Conservation (phyloP, 495 filamentous ascomycete genomes). For the Neurospora africana region DNA sequence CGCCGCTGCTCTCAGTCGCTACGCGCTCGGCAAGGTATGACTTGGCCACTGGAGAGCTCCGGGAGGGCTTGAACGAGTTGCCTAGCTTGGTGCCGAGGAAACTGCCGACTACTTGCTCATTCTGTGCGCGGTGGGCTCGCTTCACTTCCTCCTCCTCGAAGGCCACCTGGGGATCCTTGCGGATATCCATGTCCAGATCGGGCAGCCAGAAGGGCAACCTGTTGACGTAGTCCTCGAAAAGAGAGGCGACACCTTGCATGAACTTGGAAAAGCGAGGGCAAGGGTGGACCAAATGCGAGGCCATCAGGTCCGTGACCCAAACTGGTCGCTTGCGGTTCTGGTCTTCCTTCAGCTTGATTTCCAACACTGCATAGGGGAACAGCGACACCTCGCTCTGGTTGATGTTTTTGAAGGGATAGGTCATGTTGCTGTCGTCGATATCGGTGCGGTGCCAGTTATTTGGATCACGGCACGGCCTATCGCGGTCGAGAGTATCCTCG, state of each 20-base stretch:
- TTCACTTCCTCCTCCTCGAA: constrained; percentile 86
- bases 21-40: constrained; percentile 41
- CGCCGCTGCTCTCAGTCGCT: constrained; percentile 23
- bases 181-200: constrained; percentile 83
- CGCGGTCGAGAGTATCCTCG: constrained; percentile 74
- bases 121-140: constrained; percentile 65
- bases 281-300: constrained; percentile 81
- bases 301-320: constrained; percentile 86
- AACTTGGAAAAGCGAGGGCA: constrained; percentile 92
- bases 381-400: constrained; percentile 84
- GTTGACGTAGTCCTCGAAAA: constrained; percentile 96
- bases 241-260: constrained; percentile 77
- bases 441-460: constrained; percentile 84
- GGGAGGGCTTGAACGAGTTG: constrained; percentile 40
- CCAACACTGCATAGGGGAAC: constrained; percentile 83
- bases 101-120: constrained; percentile 81
- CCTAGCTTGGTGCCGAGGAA: constrained; percentile 46
- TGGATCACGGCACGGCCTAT: constrained; percentile 79
- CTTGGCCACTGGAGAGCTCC: constrained; percentile 52
- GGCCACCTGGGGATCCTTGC: constrained; percentile 79
- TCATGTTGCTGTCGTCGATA: constrained; percentile 72
- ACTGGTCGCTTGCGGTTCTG: constrained; percentile 52
- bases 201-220: constrained; percentile 91
- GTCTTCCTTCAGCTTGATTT: constrained; percentile 80
- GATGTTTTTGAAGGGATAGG: constrained; percentile 74